A percentile compares a stretch with the other conserved stretches of the same genome.
phyloP scores from a whole-genome alignment of 2,329 filamentous ascomycete species.

The Hypomyces rosellus region DNA sequence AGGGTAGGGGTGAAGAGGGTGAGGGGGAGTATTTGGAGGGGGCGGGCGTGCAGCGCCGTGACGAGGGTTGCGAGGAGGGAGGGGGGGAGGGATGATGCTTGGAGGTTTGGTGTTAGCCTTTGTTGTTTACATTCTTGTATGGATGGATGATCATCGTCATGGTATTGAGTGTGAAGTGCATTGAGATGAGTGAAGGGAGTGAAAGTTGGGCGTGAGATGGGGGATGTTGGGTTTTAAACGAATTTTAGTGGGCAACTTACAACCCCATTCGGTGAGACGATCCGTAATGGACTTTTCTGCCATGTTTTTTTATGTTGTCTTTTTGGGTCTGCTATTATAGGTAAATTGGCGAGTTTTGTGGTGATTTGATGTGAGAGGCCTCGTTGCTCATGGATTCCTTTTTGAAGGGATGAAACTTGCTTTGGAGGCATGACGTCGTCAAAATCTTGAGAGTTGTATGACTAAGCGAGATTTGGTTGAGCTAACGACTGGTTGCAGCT shows the following conservation, averaged over 20 bases:
- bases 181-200: background rate
- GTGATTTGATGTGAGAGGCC: too few species aligned
- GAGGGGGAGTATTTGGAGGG: slow-evolving; percentile 45
- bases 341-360: too few species aligned
- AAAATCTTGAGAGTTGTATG: too few species aligned
- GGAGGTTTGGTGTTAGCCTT: background rate
- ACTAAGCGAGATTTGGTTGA: too few species aligned
- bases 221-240: background rate
- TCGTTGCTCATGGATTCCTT: too few species aligned
- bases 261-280: slow-evolving; percentile 11
- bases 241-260: slow-evolving; percentile 7
- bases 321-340: background rate
- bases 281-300: slow-evolving; percentile 8
- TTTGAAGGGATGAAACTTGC: too few species aligned
- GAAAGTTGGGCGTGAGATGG: background rate
- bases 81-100: slow-evolving; percentile 49
- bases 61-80: slow-evolving; percentile 51
- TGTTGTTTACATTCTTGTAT: background rate
- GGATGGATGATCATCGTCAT: background rate
- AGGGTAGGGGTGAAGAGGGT: slow-evolving; percentile 47
- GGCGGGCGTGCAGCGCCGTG: slow-evolving; percentile 49
- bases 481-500: too few species aligned
- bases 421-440: too few species aligned
- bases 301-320: background rate
- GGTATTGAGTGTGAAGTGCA: background rate